These are phyloP conservation scores for Uronychia setigera DNA, from an alignment of 73 alveolate genomes.

Conservation along the genomic window DNA sequence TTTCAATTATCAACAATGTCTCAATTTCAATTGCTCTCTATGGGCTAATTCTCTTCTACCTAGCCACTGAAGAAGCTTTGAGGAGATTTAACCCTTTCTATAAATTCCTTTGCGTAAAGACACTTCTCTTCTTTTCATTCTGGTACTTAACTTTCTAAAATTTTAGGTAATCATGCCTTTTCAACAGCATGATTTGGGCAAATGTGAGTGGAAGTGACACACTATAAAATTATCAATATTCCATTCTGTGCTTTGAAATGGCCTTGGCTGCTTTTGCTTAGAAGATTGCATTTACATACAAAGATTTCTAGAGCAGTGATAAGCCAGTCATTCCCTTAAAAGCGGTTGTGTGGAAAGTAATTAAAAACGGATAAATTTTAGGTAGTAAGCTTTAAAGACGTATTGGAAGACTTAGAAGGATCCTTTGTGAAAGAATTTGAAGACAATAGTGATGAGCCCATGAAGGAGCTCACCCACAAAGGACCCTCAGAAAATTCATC, in stretches of 20 bases:
- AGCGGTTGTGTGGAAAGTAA: too few species aligned
- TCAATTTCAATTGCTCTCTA: slow-evolving; percentile 63
- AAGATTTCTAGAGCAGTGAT: too few species aligned
- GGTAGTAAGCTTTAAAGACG: too few species aligned
- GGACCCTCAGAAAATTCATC: too few species aligned
- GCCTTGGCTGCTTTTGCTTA: slow-evolving; percentile 45
- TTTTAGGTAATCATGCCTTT: too few species aligned
- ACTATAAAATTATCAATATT: slow-evolving; percentile 15
- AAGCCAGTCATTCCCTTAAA: too few species aligned
- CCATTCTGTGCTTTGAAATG: slow-evolving; percentile 60
- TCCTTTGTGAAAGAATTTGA: too few species aligned
- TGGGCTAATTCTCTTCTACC: slow-evolving; percentile 67
- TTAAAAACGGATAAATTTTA: too few species aligned
- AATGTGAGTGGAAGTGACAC: not conserved
- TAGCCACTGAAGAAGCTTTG: slow-evolving; percentile 66
- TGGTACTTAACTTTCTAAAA: too few species aligned
- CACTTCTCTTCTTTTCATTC: slow-evolving; percentile 72
- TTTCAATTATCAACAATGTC: slow-evolving; percentile 59
- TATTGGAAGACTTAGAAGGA: too few species aligned
- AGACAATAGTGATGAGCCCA: too few species aligned
- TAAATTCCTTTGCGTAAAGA: slow-evolving; percentile 75
- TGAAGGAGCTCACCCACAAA: too few species aligned
- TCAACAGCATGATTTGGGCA: slow-evolving; percentile 11
- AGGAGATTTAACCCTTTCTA: slow-evolving; percentile 59
- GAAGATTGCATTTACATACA: slow-evolving; percentile 46